phyloP scores from a whole-genome alignment of 768 basidiomycete genomes.

The Lactarius vividus region DNA sequence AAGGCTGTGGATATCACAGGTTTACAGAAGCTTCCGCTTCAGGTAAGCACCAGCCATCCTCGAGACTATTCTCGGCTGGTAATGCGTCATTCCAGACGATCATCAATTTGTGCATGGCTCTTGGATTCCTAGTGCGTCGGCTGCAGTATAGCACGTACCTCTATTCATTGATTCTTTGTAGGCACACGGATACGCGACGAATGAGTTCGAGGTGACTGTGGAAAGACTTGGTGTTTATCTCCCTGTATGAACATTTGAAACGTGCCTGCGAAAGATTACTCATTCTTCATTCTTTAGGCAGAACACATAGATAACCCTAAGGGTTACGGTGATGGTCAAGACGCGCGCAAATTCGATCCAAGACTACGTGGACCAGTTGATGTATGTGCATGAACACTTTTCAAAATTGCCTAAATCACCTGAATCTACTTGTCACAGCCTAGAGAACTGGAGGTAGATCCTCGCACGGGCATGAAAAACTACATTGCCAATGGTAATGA shows the following conservation, averaged over 20 bases:
- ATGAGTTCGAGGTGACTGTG: constrained; percentile 81
- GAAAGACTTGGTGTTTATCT: constrained; percentile 85
- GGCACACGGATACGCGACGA: constrained; percentile 79
- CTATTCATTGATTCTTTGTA: constrained; percentile 29
- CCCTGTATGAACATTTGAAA: constrained; percentile 47
- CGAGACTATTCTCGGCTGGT: background rate
- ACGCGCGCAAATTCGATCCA: constrained; percentile 75
- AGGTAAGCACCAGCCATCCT: constrained; percentile 42
- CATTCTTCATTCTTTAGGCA: constrained; percentile 39
- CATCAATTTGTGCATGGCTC: constrained; percentile 83
- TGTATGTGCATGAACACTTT: constrained; percentile 37
- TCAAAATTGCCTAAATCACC: background rate
- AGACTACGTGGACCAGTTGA: constrained; percentile 80
- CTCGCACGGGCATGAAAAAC: constrained; percentile 89
- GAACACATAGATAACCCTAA: constrained; percentile 95
- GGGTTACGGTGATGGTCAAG: constrained; percentile 82
- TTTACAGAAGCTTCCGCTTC: constrained; percentile 67
- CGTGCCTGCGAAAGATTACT: background rate
- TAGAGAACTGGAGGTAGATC: constrained; percentile 81
- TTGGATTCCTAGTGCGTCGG: constrained; percentile 75
- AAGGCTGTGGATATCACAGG: constrained; percentile 81
- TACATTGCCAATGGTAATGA: constrained; percentile 27
- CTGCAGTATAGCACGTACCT: background rate
- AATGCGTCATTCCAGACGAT: constrained; percentile 55
- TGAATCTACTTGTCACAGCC: constrained; percentile 43